Evolutionary conservation across 306 rosid species (phyloP), one percentile per base, ranked within the genome.

Genomic region (Senna siamea): DNA sequence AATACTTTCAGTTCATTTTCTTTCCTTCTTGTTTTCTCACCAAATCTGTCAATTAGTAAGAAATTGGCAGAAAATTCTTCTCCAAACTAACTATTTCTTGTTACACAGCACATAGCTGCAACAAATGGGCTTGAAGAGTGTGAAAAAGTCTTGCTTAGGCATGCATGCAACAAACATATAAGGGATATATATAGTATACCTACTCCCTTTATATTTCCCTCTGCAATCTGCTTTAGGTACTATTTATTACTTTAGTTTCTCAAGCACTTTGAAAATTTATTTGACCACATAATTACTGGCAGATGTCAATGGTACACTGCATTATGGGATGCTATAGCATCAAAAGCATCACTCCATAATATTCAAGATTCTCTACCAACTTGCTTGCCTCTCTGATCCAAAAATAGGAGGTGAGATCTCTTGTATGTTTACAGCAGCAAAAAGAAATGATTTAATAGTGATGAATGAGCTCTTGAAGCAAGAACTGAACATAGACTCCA

Each of bases 71-170:
- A 7, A 65, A 38, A 12, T 66, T 52, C 43, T 51, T 43, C 4
- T 67, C 79, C 4, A 76, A 67, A 40, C 72, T 73, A 58, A 63
- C 65, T 72, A 65, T 20, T 68, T 79, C 56, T 56, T 56, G 43
- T 69, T 15, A 56, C 78, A 77, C 61, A 91, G 97, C 97, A 91
- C 73, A 79, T 91, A 66, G 97, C 97, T 41, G 90, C 97, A 72
- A 80, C 89, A 55, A 76, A 89, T 73, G 97, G 97, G n/a, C 90
- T 85, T 52, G 87, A 91, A 70, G 92, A 85, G 28, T 89, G 97
- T 77, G 88, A 89, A 9, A 70, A 79, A 77, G 92, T 84, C 56
- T 86, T 91, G 67, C 97, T 89, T 66, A 91, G 68, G 79, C 87
- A 89, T 71, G 55, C 82, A 9, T 85, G 90, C 79, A 84, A 85